Evolutionary conservation across 2,329 filamentous ascomycete genomes (phyloP), one percentile per base, ranked within the genome.

Genomic region (Diplodia sapinea): DNA sequence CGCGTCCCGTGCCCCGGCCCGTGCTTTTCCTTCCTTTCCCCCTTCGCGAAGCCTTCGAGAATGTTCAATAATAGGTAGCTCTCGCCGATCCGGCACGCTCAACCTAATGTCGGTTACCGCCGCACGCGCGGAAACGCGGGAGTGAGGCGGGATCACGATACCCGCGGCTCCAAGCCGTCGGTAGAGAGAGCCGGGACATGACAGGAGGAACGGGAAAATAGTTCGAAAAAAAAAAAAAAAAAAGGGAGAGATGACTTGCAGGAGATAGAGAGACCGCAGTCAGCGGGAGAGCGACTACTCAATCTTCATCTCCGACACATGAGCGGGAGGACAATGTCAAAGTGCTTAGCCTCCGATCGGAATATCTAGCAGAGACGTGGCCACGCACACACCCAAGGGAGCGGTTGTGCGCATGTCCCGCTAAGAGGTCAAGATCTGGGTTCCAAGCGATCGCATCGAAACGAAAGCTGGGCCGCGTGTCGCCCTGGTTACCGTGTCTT

Each of bases 11-110:
- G 20, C 50, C 26, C 51, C 52, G 13, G 26, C 29, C 54, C 33
- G 54, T 56, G 31, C 54, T 56, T 38, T 38, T 20, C 15, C 33
- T 56, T 23, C 11, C 11, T 20, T 56, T 51, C 23, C 49, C 57
- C 40, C 57, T 62, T 62, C 40, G 15, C 40, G 57, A 62, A 62
- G 40, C 3, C 57, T 62, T 62, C 57, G 23, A 33, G 57, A 62
- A 62, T 6, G 23, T 62, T 62, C 57, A 50, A 20, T 13, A 13
- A 20, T 13, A 23, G 20, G 8, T 11, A 3, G 36, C 11, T n/a
- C 11, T n/a, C 23, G 4, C 6, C 36, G 50, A 8, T 20, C 15
- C 57, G 23, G 57, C 57, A 23, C 36, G 23, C 20, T n/a, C 23
- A 55, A 31, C 13, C 31, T 11, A 52, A 55, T 55, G 29, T 55